These are phyloP conservation scores for Claviceps paspali DNA, from an alignment of 2,329 filamentous ascomycete genomes.

Conservation along the genomic window DNA sequence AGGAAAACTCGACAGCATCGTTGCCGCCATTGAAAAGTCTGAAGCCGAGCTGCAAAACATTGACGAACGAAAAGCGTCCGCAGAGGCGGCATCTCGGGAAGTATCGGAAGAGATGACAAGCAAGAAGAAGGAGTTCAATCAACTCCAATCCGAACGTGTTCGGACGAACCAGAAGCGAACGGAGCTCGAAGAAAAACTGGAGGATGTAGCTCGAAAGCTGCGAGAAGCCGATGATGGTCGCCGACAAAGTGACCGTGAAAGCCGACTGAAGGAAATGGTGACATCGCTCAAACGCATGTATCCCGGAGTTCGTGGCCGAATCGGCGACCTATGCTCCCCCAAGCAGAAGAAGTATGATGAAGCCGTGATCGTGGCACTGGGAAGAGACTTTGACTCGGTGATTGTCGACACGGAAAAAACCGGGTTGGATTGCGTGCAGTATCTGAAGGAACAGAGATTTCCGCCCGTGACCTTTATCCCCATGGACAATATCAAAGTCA, in stretches of 20 bases:
- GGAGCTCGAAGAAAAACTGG: constrained; percentile 83
- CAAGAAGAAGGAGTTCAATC: constrained; percentile 86
- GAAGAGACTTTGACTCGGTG: constrained; percentile 84
- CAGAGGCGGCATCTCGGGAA: constrained; percentile 48
- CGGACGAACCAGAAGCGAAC: constrained; percentile 68
- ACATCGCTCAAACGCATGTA: constrained; percentile 79
- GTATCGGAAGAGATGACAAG: constrained; percentile 62
- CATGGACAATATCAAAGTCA: constrained; percentile 93
- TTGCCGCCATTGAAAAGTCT: constrained; percentile 59
- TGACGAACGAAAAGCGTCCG: constrained; percentile 48
- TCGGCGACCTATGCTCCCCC: constrained; percentile 84
- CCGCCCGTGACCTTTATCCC: constrained; percentile 89
- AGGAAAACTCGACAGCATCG: constrained; percentile 67
- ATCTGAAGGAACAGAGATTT: constrained; percentile 78
- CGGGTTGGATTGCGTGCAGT: constrained; percentile 84
- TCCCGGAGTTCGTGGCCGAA: constrained; percentile 76
- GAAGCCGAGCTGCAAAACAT: constrained; percentile 56
- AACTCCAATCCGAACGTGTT: constrained; percentile 67
- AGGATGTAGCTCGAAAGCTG: constrained; percentile 67
- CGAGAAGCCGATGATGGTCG: constrained; percentile 72
- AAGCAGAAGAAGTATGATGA: constrained; percentile 96
- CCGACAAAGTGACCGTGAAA: constrained; percentile 72
- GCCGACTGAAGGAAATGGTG: constrained; percentile 66
- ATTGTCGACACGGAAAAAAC: constrained; percentile 93
- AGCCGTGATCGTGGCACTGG: constrained; percentile 82